Conservation (phyloP, 257 asterid genomes). For the Vinca minor region DNA sequence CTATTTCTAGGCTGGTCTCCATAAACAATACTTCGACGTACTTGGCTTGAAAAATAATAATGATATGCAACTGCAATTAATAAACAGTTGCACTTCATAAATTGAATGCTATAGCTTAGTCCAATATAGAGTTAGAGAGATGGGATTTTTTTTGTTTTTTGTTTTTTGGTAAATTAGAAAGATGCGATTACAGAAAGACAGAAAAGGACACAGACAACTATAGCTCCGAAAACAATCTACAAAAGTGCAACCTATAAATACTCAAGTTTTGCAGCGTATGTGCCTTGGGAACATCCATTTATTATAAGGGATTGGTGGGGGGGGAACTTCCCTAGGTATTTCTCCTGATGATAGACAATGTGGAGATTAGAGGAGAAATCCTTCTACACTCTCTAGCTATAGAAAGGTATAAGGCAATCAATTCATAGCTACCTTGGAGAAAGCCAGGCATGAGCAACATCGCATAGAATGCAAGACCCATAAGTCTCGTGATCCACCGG, state of each 20-base stretch:
- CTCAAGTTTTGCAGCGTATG: not conserved
- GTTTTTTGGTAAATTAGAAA: too few relatives aligned
- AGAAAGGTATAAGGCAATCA: constrained; percentile 5
- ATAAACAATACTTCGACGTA: constrained; percentile 70
- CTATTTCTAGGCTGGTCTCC: constrained; percentile 92
- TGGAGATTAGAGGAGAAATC: not conserved
- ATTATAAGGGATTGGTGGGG: not conserved
- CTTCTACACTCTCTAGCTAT: not conserved
- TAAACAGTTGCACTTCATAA: constrained; percentile 15
- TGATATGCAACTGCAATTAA: constrained; percentile 63
- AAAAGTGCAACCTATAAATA: not conserved
- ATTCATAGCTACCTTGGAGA: constrained; percentile 58
- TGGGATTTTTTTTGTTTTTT: too few relatives aligned
- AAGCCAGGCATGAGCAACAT: constrained; percentile 95
- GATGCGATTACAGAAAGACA: not conserved
- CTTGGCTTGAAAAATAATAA: constrained; percentile 79
- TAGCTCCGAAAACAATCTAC: not conserved
- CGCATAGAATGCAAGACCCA: constrained; percentile 77
- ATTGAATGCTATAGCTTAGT: not conserved
- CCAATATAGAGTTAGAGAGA: not conserved
- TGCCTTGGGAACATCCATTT: not conserved
- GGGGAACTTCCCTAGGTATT: not conserved
- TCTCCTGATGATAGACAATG: not conserved
- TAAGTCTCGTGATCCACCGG: constrained; percentile 81
- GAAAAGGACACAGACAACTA: not conserved